Percentiles rank a stretch among this genome's conserved stretches.
phyloP scores from a whole-genome alignment of 2,329 filamentous ascomycete species.

The Neodidymelliopsis sp. region DNA sequence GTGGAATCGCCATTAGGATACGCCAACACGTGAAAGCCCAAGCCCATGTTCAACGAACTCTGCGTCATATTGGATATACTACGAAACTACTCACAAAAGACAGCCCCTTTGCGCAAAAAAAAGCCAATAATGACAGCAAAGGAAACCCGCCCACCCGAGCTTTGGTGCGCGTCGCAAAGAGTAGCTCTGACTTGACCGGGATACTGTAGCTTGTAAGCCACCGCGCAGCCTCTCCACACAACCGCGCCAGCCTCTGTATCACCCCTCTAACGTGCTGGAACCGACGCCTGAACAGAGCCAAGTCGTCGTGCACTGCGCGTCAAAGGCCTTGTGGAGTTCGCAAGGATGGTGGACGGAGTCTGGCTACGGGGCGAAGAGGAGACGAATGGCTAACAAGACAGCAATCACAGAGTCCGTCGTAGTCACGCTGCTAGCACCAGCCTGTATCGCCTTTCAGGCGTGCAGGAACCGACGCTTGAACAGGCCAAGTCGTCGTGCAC shows the following conservation, averaged over 20 bases:
- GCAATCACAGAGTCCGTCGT: not conserved
- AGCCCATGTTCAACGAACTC: no score
- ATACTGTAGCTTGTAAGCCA: not conserved
- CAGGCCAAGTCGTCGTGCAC: conserved; percentile 1
- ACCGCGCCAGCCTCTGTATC: conserved; percentile 18
- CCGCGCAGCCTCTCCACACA: conserved; percentile 11
- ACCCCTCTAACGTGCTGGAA: conserved; percentile 19
- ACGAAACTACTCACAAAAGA: conserved; percentile 18
- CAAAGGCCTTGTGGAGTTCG: conserved; percentile 1
- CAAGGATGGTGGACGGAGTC: conserved; percentile 7
- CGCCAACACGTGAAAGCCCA: conserved; percentile 21
- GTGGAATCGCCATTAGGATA: conserved; percentile 14
- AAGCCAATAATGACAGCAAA: conserved; percentile 7
- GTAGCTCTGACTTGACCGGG: conserved; percentile 23
- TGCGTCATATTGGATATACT: conserved; percentile 19
- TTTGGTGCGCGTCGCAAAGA: conserved; percentile 18
- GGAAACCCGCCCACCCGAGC: conserved; percentile 25
- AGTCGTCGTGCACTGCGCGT: conserved; percentile 1
- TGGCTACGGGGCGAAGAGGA: not conserved
- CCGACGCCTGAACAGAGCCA: conserved; percentile 18
- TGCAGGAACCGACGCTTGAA: conserved; percentile 3
- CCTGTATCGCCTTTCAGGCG: conserved; percentile 6
- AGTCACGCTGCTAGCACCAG: conserved; percentile 1
- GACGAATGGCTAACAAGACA: not conserved
- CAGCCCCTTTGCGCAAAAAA: conserved; percentile 11